Percentiles rank a stretch among this genome's conserved stretches.
These are phyloP conservation scores for Leishmania lainsoni DNA, from an alignment of 208 protist genomes.

Conservation along the genomic window DNA sequence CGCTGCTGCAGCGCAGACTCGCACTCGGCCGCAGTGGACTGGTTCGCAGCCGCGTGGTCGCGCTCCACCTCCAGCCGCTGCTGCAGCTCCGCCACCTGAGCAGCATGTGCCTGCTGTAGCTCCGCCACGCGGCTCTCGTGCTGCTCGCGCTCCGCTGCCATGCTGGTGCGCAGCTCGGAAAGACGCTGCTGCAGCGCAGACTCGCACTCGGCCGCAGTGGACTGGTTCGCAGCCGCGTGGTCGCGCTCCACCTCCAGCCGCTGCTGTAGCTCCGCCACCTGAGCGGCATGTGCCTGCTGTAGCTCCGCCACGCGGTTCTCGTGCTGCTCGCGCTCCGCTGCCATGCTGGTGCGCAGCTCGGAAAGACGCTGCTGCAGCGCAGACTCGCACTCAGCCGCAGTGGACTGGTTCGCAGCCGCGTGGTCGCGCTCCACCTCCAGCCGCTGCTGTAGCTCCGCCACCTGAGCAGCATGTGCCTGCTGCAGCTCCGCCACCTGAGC, in stretches of 20 bases:
- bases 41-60: slow-evolving; percentile 18
- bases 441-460: slow-evolving; percentile 19
- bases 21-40: slow-evolving; percentile 8
- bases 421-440: slow-evolving; percentile 22
- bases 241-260: slow-evolving; percentile 26
- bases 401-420: slow-evolving; percentile 18
- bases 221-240: slow-evolving; percentile 17
- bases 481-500: slow-evolving; percentile 12
- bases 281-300: background rate
- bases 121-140: slow-evolving; percentile 7
- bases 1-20: slow-evolving; percentile 6
- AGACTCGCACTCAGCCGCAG: background rate
- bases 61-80: slow-evolving; percentile 23
- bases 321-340: background rate
- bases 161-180: background rate
- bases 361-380: slow-evolving; percentile 23
- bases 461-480: no score
- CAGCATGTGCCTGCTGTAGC: background rate
- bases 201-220: slow-evolving; percentile 5
- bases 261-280: slow-evolving; percentile 17
- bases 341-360: slow-evolving; percentile 6
- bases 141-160: background rate
- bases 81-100: slow-evolving; percentile 18
- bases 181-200: slow-evolving; percentile 8
- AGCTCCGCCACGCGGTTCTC: background rate